These are phyloP conservation scores for Mortierella claussenii DNA, from an alignment of 192 early-diverging fungal genomes.

Conservation along the genomic window DNA sequence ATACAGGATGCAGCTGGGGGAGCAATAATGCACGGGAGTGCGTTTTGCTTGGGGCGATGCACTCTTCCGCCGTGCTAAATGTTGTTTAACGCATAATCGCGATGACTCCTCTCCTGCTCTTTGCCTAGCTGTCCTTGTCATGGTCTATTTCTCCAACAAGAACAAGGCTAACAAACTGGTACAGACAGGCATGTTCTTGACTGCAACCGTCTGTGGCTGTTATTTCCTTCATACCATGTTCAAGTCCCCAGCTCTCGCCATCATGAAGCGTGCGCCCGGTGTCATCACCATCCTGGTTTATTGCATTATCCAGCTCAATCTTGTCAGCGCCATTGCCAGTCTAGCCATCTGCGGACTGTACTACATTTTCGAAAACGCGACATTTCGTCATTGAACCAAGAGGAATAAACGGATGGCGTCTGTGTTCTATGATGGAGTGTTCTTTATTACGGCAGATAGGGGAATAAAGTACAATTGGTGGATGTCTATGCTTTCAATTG, in stretches of 20 bases:
- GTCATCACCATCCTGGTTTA: neutral
- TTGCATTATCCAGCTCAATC: neutral
- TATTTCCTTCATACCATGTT: slow-evolving; percentile 1
- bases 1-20: too few species aligned
- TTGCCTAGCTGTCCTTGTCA: neutral
- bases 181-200: neutral
- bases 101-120: neutral
- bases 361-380: neutral
- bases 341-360: slow-evolving; percentile 2
- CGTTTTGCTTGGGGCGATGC: too few species aligned
- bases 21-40: too few species aligned
- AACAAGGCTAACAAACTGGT: neutral
- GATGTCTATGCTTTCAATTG: slow-evolving; percentile 29
- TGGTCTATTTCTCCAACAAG: slow-evolving; percentile 2
- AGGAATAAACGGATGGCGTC: too few species aligned
- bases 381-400: neutral
- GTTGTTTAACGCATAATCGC: too few species aligned
- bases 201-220: slow-evolving; percentile 2
- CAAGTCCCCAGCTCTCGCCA: neutral
- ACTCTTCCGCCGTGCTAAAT: too few species aligned
- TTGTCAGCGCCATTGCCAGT: neutral
- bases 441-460: neutral
- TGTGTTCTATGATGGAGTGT: too few species aligned
- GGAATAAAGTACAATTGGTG: too few species aligned
- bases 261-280: neutral